Evolutionary conservation across 495 filamentous ascomycete genomes (phyloP), one percentile per base, ranked within the genome.

Genomic region (Opeltia flavorubescens): DNA sequence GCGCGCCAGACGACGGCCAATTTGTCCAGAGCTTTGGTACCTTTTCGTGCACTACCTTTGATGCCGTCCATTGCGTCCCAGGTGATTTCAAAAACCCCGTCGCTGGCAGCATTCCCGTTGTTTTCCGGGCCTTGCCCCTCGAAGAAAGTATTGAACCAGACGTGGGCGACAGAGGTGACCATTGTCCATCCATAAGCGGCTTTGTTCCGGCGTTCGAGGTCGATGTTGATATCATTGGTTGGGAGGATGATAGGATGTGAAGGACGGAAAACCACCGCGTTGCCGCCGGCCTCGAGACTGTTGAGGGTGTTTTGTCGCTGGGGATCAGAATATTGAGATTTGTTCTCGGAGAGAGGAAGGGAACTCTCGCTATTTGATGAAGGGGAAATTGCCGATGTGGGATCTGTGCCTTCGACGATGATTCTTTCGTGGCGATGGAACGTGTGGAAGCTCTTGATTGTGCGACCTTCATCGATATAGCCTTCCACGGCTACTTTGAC

Each of bases 61-160:
- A 84, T 75, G 0, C 80, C 80, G 55, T 84, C 80, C 65, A 84
- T 74, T 0, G 62, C 68, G 3, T 81, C 77, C 78, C 78, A 84
- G 3, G 69, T 64, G 7, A 72, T 73, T 44, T 80, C 75, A 55
- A 83, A 82, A 20, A 80, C 70, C 23, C 78, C 78, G 43, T 50
- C 51, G 11, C 59, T 62, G 23, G 66, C 61, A 26, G 66, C 59
- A 49, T 74, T 70, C 7, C 80, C 80, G 36, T 74, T 71, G 65
- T 79, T 66, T 5, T 67, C 59, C 0, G 69, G 69, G 44, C 66
- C 60, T 34, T 79, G 74, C 11, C 87, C 88, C 64, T 96, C 91
- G 51, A 95, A 95, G 64, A 80, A 95, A 2, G 81, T 65, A 56
- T 98, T 98, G 66, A 94, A 94, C 91, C 91, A 98, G 26, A 95